Evolutionary conservation across 495 filamentous ascomycete genomes (phyloP).

Genomic region (Neurospora sp.): DNA sequence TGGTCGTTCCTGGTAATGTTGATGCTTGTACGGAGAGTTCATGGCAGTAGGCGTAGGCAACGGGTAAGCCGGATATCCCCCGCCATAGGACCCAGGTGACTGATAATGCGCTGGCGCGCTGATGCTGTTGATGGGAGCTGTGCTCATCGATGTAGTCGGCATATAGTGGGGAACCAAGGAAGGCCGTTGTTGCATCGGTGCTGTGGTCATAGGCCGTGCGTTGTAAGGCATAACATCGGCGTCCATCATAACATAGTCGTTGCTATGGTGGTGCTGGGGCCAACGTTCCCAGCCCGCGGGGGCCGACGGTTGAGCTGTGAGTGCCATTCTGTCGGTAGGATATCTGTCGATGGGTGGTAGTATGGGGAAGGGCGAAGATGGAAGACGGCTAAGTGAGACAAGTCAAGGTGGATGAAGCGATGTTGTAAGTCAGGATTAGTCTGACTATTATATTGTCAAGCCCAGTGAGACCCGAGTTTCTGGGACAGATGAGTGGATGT

Average conservation of each 20-base stretch:
- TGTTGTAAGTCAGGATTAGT: not conserved
- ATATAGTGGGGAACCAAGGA: constrained; percentile 24
- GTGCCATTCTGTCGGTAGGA: constrained; percentile 24
- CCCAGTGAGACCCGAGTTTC: not conserved
- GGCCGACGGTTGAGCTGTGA: constrained; percentile 24
- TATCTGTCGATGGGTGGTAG: not conserved
- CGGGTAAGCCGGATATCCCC: constrained; percentile 24
- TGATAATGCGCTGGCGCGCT: constrained; percentile 25
- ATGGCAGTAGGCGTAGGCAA: constrained; percentile 12
- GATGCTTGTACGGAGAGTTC: constrained; percentile 23
- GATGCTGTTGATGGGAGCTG: constrained; percentile 26
- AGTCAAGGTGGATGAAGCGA: not conserved
- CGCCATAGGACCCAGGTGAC: constrained; percentile 16
- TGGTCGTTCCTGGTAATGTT: constrained; percentile 24
- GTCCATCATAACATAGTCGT: constrained; percentile 30
- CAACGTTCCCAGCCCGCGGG: constrained; percentile 31
- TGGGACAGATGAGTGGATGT: constrained; percentile 1
- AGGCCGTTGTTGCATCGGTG: constrained; percentile 19
- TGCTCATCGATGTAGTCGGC: constrained; percentile 21
- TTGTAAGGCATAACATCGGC: constrained; percentile 26
- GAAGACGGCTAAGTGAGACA: not conserved
- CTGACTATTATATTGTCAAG: not conserved
- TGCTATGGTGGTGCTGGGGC: constrained; percentile 25
- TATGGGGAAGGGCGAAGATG: not conserved
- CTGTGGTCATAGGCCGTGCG: constrained; percentile 16